Conservation (phyloP, 306 rosid species). For the Dalbergia oliveri region DNA sequence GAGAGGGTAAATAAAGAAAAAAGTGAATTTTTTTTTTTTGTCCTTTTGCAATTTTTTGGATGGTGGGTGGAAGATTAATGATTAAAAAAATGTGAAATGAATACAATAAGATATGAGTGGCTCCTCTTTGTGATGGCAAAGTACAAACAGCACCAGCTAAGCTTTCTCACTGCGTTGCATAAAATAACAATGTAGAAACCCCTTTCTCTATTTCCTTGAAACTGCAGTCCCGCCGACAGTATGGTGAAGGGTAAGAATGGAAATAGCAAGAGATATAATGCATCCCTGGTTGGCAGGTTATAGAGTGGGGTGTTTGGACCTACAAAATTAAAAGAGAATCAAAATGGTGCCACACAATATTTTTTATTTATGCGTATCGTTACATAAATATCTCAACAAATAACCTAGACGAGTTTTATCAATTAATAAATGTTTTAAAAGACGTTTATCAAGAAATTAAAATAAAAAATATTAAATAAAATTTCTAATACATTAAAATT, state of each 20-base stretch:
- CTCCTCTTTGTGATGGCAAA: slow-evolving; percentile 54
- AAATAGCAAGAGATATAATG: not conserved
- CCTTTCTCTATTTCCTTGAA: slow-evolving; percentile 11
- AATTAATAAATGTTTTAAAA: not conserved
- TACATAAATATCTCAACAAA: not conserved
- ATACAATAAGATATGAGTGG: slow-evolving; percentile 52
- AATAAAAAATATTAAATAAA: not conserved
- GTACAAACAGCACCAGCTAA: slow-evolving; percentile 74
- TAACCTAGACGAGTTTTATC: not conserved
- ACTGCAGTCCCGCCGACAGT: slow-evolving; percentile 59
- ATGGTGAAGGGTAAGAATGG: slow-evolving; percentile 44
- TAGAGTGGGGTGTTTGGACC: slow-evolving; percentile 22
- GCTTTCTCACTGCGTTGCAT: slow-evolving; percentile 38
- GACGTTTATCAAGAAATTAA: not conserved
- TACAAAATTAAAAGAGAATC: slow-evolving; percentile 34
- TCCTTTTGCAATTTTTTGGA: slow-evolving; percentile 49
- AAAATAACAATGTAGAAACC: slow-evolving; percentile 37
- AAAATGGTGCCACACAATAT: not conserved
- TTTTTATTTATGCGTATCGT: not conserved
- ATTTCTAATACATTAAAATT: too few species aligned
- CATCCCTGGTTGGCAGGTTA: slow-evolving; percentile 47
- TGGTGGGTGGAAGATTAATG: slow-evolving; percentile 70
- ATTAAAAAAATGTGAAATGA: slow-evolving; percentile 18
- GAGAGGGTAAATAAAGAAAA: slow-evolving; percentile 20
- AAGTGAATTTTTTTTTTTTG: slow-evolving; percentile 40